Conservation (phyloP, 176 grass and related monocot genomes). For the Pontederia crassipes region DNA sequence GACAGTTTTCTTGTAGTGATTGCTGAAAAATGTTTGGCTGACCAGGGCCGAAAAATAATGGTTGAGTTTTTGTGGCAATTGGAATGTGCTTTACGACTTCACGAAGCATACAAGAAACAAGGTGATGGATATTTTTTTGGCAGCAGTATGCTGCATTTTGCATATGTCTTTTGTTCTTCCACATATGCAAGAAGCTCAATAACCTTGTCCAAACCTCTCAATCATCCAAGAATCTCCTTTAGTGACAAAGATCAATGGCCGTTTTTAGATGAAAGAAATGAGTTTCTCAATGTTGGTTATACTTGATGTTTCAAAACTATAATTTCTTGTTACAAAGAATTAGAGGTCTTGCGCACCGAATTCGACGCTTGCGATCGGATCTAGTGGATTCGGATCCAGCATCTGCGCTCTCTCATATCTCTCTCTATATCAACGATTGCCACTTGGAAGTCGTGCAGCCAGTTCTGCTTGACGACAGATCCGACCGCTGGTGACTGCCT, state of each 20-base stretch:
- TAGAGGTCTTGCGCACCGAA: no score
- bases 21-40: conserved; percentile 79
- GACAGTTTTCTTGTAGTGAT: no score
- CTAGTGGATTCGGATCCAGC: no score
- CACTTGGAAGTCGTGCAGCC: no score
- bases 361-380: no score
- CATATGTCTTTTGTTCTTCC: conserved; percentile 57
- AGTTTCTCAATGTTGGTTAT: not conserved
- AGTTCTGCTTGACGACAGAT: no score
- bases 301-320: not conserved
- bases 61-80: conserved; percentile 92
- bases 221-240: not conserved
- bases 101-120: conserved; percentile 68
- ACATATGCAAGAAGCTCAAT: conserved; percentile 59
- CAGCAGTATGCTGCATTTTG: conserved; percentile 61
- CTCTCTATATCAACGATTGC: no score
- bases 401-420: no score
- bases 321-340: conserved; percentile 6
- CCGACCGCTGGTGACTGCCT: no score
- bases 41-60: conserved; percentile 75
- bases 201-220: not conserved
- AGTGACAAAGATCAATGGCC: not conserved
- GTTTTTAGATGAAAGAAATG: not conserved
- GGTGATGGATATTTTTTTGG: conserved; percentile 66
- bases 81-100: conserved; percentile 75